Base-by-base conservation (phyloP, 2,329 filamentous ascomycete genomes). In the Cladosporium cucumerinum region DNA sequence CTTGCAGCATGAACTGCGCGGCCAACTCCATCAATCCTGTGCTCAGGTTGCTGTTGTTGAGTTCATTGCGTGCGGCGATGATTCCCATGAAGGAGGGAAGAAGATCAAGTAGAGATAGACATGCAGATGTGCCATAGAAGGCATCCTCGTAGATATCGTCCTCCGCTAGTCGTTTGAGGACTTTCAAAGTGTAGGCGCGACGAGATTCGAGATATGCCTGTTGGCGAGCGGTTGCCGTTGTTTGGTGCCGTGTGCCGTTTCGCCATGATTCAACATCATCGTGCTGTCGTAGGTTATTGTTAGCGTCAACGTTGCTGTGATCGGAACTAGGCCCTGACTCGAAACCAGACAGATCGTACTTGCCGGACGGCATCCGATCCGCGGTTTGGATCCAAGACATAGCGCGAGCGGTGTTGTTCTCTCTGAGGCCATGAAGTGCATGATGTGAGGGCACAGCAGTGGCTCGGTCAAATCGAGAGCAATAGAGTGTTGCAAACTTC, bases 1-100 rank as follows among this genome's bases (percentile, higher is more conserved):
- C 79, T 65, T 85, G 82, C 10, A 82, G 69, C 77, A 85, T 82
- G 65, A 82, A 82, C 18, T 79, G 75, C 0, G 76, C 78, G 0
- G 79, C 77, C 11, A 84, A 71, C 25, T 81, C 74, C 69, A 82
- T 78, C 79, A 81, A 84, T 12, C 76, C 72, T 7, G 72, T 68
- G 5, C 72, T 76, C 4, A 79, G 73, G 6, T 69, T 64, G 69
- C 74, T 77, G 43, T 77, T 73, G 32, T 74, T 70, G 32, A 71
- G 66, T n/a, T 51, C 65, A 7, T 69, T 70, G 16, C 80, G 75
- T 7, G 76, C 71, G 3, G 77, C 75, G 21, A 82, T 83, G 1
- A 86, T 73, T 25, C 28, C 10, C 69, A 85, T 77, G 71, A 86
- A 85, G 5, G 80, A 72, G 1, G 81, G 77, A 2, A 84, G 73